Base-by-base conservation (phyloP, 2,329 filamentous ascomycete genomes). In the Cercospora canescens region DNA sequence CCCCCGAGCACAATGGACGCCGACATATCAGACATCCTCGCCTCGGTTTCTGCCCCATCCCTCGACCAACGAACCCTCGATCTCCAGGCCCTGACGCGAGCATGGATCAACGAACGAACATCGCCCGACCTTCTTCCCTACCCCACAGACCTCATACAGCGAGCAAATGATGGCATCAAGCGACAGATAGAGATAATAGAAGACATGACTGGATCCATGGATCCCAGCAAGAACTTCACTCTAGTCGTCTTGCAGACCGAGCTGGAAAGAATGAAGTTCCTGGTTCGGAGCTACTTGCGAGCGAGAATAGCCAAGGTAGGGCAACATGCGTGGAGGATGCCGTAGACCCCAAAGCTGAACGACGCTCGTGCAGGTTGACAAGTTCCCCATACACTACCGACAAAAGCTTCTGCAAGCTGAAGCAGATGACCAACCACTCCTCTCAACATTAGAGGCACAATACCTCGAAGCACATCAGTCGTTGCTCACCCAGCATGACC, bases 241-340 rank as follows among this genome's bases (percentile, higher is more conserved):
- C 89, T 98, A 75, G 97, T 97, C 57, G 91, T 99, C 68, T 89
- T 97, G 62, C 95, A 99, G 82, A 98, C 96, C 6, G 95, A 99
- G 81, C 87, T 99, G 62, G 94, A 97, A 78, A 86, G 95, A 54
- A 96, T 92, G 80, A 97, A 97, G 81, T 99, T 93, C 76, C 85
- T 99, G 24, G 87, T 98, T 18, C 86, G 95, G 67, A 91, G 91
- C 70, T 90, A 94, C 70, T 80, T 99, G 63, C 86, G 96, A 61
- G 89, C 91, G 9, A 86, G 95, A n/a, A 89, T 98, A 64, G 88
- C 91, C 62, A 98, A 99, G 50, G 86, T 58, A 41, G 24, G 32
- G 26, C n/a, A 16, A 11, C 45, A 54, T 60, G 63, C 56, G 54
- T 48, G 58, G 34, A 34, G 7, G 32, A 54, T 30, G 24, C 8